Evolutionary conservation across 1,284 basidiomycete species (phyloP), one percentile per base, ranked within the genome.

Genomic region (Trichosporon coremiiforme): DNA sequence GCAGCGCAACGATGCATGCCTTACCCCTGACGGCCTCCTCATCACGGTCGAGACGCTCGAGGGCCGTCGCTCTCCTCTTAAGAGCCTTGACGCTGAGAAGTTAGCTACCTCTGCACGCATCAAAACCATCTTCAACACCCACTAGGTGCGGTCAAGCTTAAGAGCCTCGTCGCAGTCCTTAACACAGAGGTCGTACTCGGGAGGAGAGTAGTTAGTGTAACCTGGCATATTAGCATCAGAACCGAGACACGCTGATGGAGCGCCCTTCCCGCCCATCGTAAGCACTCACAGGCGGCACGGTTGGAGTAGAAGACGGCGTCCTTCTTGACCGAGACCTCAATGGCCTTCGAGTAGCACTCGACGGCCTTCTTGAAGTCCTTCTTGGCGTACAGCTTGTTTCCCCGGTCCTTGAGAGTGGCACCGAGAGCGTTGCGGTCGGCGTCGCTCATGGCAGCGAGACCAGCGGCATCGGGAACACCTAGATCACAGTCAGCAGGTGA

Each of bases 301-400:
- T 99, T 99, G 82, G 92, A 94, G 88, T 90, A 98, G 86, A 93
- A 99, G 65, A 98, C 94, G 36, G 96, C 91, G 80, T 97, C 93
- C 33, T 92, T 90, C 80, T 90, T 90, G 45, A 91, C 90, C 2
- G 93, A 88, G 12, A 93, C 87, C 70, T 90, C 88, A 75, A 98
- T 97, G 31, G 97, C 96, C 80, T 91, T 91, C 33, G 94, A 92
- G 87, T 99, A 99, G 77, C 90, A 88, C 55, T 90, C 88, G 65
- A 91, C 90, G 9, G 97, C 97, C 65, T 87, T 86, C 33, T 87
- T 82, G 79, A 91, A 98, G 75, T 91, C 88, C 77, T 90, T 91
- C 70, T 87, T 86, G 75, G 90, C 88, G 86, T 98, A 99, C 25
- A 93, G 90, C 70, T 89, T 87, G 84, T 99, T 99, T 65, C 97